Base-by-base conservation (phyloP, 169 alveolate species). In the Plasmodium reichenowi region DNA sequence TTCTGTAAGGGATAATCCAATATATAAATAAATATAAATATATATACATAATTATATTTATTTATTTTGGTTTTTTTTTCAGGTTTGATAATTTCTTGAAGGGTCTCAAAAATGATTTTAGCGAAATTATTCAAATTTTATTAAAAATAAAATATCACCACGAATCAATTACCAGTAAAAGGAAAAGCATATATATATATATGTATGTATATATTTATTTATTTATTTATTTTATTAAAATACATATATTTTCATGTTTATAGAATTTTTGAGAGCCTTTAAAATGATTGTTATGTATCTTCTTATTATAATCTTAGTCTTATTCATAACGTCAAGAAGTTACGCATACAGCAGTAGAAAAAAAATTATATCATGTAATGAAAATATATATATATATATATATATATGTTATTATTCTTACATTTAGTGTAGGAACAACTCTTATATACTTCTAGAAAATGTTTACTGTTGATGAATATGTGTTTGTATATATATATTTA, bases 71-170 rank as follows among this genome's bases (percentile, higher is more conserved):
- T 58, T 56, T 62, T 17, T 47, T n/a, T 5, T 72, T 17, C 38
- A 85, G 92, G 70, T 85, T 85, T 72, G 92, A 85, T n/a, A 59
- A 17, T 38, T 85, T 85, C 50, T 71, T 85, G 62, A 70, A 71
- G 60, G 86, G 87, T 20, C 74, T 85, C 54, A 85, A 85, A 26
- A 70, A 62, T 38, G 92, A 85, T 50, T 85, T 70, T 24, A 47
- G 75, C 17, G 92, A 85, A 50, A 66, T 85, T 59, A 85, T 85
- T 54, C 64, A 70, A 24, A 71, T 85, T 12, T 70, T 85, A 85
- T 50, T 72, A 85, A 85, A 72, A 56, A 85, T 85, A 85, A 85
- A 85, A 66, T 8, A 60, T 10, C 92, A 85, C 59, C 92, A 85
- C 50, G 92, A 85, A 58, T 63, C 75, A 43, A 60, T 85, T 32